These are phyloP conservation scores for Rhodotorula sp. DNA, from an alignment of 1,284 basidiomycete genomes.

Conservation along the genomic window DNA sequence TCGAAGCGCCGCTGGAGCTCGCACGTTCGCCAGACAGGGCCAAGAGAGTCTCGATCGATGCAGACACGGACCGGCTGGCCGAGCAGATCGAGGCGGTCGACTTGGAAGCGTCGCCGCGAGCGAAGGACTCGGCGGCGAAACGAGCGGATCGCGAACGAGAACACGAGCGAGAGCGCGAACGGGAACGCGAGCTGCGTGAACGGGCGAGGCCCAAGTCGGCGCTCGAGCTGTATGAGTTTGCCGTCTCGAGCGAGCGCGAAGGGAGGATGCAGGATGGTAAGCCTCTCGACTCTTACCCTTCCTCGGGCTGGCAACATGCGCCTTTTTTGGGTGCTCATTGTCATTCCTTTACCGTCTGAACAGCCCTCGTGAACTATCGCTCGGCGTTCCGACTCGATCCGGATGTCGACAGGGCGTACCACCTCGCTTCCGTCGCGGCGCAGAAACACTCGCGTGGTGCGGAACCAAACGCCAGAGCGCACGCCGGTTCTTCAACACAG, in stretches of 20 bases:
- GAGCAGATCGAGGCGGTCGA: background rate
- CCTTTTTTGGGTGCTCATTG: background rate
- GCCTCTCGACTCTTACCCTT: background rate
- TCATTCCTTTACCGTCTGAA: background rate
- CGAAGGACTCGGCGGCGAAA: background rate
- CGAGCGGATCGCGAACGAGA: background rate
- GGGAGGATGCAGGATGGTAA: conserved; percentile 42
- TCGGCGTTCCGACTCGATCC: conserved; percentile 42
- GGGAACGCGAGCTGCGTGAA: background rate
- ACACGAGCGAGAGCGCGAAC: background rate
- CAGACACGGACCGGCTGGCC: background rate
- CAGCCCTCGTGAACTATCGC: conserved; percentile 40
- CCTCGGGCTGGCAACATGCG: background rate
- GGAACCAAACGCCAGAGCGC: conserved; percentile 5
- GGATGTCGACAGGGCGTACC: conserved; percentile 41
- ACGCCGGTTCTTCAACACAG: background rate
- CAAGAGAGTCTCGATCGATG: background rate
- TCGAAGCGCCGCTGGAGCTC: background rate
- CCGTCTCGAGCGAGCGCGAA: conserved; percentile 40
- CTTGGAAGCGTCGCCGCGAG: background rate
- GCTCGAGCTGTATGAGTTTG: conserved; percentile 40
- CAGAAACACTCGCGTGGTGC: conserved; percentile 8
- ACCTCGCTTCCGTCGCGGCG: conserved; percentile 19
- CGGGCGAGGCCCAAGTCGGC: conserved; percentile 29
- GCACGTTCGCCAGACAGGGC: background rate